Conservation (phyloP, 805 yeast species). For the Candida jianshihensis region DNA sequence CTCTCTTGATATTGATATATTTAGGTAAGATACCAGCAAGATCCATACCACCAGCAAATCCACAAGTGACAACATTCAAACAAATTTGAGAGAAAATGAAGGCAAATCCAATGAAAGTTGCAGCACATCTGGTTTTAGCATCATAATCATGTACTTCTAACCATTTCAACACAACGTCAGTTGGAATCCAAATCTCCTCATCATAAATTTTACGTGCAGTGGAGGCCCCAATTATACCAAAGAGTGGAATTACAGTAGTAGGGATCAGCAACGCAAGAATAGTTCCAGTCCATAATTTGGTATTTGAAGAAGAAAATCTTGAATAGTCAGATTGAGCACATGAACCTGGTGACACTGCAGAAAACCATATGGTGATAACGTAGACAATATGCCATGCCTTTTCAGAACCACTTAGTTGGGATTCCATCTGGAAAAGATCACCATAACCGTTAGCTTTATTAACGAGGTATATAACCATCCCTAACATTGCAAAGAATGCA, state of each 20-base stretch:
- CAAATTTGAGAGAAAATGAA: slow-evolving; percentile 26
- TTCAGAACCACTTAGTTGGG: slow-evolving; percentile 22
- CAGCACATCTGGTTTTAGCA: slow-evolving; percentile 29
- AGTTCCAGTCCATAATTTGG: slow-evolving; percentile 17
- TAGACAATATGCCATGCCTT: slow-evolving; percentile 28
- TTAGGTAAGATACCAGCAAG: slow-evolving; percentile 19
- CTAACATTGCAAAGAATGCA: slow-evolving; percentile 26
- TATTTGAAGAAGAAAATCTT: slow-evolving; percentile 25
- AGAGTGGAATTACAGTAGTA: slow-evolving; percentile 35
- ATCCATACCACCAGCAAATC: slow-evolving; percentile 28
- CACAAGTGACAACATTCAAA: slow-evolving; percentile 28
- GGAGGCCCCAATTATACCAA: slow-evolving; percentile 37
- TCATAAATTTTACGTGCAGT: slow-evolving; percentile 30
- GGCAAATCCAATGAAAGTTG: slow-evolving; percentile 28
- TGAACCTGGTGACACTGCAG: slow-evolving; percentile 26
- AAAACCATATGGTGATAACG: slow-evolving; percentile 26
- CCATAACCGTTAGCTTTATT: slow-evolving; percentile 29
- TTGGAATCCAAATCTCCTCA: slow-evolving; percentile 29
- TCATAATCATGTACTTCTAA: slow-evolving; percentile 23
- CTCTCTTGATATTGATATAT: slow-evolving; percentile 28
- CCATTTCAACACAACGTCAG: slow-evolving; percentile 26
- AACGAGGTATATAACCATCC: slow-evolving; percentile 25
- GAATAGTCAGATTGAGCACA: slow-evolving; percentile 31
- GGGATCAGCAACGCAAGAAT: slow-evolving; percentile 26
- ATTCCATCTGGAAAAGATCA: slow-evolving; percentile 25